Evolutionary conservation across 2,329 filamentous ascomycete genomes (phyloP).

Genomic region (Lecanicillium sp.): DNA sequence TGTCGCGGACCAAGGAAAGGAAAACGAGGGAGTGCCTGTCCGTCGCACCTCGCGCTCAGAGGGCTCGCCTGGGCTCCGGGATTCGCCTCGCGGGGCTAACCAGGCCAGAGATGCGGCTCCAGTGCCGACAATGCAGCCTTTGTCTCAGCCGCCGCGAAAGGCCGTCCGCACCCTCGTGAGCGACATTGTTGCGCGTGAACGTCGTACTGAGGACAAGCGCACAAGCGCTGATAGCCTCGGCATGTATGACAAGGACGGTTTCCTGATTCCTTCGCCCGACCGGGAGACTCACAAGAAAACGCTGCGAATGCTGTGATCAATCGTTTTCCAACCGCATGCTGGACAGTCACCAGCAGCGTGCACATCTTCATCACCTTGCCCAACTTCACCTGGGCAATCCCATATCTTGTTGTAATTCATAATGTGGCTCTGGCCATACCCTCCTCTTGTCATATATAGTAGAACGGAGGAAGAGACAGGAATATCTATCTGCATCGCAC

Average conservation of each 20-base stretch:
- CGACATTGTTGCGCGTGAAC: constrained; percentile 16
- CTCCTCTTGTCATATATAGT: too few relatives aligned
- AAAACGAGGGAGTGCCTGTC: constrained; percentile 16
- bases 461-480: not conserved
- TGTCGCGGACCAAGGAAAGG: constrained; percentile 17
- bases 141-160: too few relatives aligned
- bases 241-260: constrained; percentile 38
- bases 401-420: not conserved
- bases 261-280: constrained; percentile 34
- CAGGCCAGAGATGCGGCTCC: not conserved
- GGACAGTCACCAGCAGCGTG: too few relatives aligned
- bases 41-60: constrained; percentile 12
- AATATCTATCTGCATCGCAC: constrained; percentile 2
- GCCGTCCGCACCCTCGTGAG: constrained; percentile 13
- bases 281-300: constrained; percentile 17
- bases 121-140: too few relatives aligned
- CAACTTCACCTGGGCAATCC: not conserved
- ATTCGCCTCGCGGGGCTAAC: constrained; percentile 14
- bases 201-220: constrained; percentile 13
- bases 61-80: constrained; percentile 9
- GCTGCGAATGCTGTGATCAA: constrained; percentile 17
- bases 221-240: constrained; percentile 31
- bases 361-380: not conserved
- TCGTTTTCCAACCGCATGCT: not conserved
- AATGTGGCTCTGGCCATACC: not conserved